Evolutionary conservation across 2,329 filamentous ascomycete genomes (phyloP), one percentile per base, ranked within the genome.

Genomic region (Penicillium concentricum): DNA sequence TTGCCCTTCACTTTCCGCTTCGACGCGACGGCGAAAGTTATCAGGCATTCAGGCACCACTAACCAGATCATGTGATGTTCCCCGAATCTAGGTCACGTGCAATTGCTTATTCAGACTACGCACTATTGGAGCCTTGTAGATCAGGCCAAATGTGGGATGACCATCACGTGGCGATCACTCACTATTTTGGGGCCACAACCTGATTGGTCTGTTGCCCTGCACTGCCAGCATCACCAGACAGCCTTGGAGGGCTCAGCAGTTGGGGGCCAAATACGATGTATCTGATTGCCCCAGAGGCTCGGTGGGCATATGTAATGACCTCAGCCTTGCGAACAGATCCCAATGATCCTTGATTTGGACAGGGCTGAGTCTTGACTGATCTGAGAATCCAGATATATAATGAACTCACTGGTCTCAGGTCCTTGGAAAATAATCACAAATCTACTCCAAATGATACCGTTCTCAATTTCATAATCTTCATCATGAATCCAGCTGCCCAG

Each of bases 11-110:
- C 43, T 54, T 57, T 53, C 52, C 35, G 42, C 46, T 30, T 50
- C n/a, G 51, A 58, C 56, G 56, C 56, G 56, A 52, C 54, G 47
- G 53, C 53, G 53, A 44, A 52, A 46, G 28, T 35, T 56, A 43
- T 56, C 42, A 56, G 54, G 54, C 48, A 46, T 3, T 1, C 9
- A 56, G 54, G 54, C 54, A 37, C 4, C 5, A 5, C 18, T 2
- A 12, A 4, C 2, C 5, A 13, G 9, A 28, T 57, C 54, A 57
- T 30, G 54, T 57, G 54, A 57, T 32, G 0, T 8, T 18, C 3
- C 0, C 9, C 0, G 4, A 24, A 10, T 0, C 0, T 0, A 0
- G 1, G 8, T 56, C 54, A 56, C 48, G 54, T 56, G 0, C 0
- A 0, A 2, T 1, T 13, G 30, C 8, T 46, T 34, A 22, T 9